These are phyloP conservation scores for Umbelopsis vinacea DNA, from an alignment of 192 early-diverging fungal genomes.

Conservation along the genomic window DNA sequence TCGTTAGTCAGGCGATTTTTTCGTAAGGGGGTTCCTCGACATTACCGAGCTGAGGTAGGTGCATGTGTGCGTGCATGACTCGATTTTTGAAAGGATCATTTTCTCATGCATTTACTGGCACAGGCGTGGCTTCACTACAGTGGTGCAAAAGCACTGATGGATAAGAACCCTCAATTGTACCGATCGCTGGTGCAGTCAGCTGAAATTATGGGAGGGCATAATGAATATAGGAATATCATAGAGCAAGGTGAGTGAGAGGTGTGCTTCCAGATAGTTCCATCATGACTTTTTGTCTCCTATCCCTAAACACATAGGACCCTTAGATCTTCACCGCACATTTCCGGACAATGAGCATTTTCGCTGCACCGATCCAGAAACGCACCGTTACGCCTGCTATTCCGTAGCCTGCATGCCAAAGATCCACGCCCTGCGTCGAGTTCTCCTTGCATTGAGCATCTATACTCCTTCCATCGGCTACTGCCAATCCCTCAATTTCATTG, in stretches of 20 bases:
- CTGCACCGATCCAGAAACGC: background rate
- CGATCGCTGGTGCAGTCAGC: background rate
- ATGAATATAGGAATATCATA: background rate
- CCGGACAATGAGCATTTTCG: conserved; percentile 14
- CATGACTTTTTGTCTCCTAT: too few species aligned
- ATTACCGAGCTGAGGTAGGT: background rate
- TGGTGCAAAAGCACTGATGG: background rate
- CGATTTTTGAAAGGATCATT: background rate
- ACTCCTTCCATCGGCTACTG: conserved; percentile 81
- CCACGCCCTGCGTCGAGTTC: conserved; percentile 64
- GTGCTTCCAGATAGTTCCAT: background rate
- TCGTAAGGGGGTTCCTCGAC: background rate
- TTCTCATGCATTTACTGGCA: background rate
- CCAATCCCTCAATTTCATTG: conserved; percentile 84
- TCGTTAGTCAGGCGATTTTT: background rate
- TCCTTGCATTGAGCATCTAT: conserved; percentile 74
- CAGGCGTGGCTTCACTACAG: conserved; percentile 9
- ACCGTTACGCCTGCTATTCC: background rate
- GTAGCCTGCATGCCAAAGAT: conserved; percentile 43
- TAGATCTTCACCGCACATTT: conserved; percentile 14
- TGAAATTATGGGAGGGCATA: conserved; percentile 4
- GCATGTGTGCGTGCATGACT: background rate
- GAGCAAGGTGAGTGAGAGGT: background rate
- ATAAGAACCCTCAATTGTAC: conserved; percentile 9
- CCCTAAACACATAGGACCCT: too few species aligned